Percentiles rank a stretch among this genome's conserved stretches.
These are phyloP conservation scores for Citrus australasica DNA, from an alignment of 345 rosid genomes.

Conservation along the genomic window DNA sequence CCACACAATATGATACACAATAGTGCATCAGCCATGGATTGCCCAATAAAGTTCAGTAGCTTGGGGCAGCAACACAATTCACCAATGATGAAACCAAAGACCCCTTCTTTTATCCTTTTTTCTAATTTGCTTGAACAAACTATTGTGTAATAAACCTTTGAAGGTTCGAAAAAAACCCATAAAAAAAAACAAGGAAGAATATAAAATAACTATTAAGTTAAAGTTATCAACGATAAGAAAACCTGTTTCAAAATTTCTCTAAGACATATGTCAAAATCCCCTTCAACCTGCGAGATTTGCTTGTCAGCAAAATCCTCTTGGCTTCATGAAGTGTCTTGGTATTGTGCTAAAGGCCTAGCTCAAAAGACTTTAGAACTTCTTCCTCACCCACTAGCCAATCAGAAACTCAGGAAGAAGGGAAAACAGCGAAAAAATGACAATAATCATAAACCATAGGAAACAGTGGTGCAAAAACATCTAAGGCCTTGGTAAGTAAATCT, in stretches of 20 bases:
- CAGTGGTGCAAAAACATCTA: neutral
- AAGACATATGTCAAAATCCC: neutral
- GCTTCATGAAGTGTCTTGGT: constrained; percentile 6
- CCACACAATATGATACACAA: neutral
- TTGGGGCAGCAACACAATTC: neutral
- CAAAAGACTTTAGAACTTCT: constrained; percentile 3
- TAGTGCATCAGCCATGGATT: neutral
- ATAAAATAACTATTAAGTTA: neutral
- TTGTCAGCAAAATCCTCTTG: neutral
- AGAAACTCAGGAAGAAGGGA: neutral
- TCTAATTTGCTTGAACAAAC: neutral
- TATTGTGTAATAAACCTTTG: neutral
- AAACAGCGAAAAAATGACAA: neutral
- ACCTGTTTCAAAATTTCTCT: neutral
- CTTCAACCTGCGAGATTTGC: neutral
- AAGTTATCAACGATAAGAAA: neutral
- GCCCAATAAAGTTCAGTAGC: neutral
- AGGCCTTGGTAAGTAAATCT: neutral
- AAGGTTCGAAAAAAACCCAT: neutral
- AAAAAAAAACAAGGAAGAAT: neutral
- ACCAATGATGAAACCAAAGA: neutral
- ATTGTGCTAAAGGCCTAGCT: neutral
- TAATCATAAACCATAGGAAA: neutral
- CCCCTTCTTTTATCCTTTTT: neutral
- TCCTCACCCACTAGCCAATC: neutral